Conservation (phyloP, 2,329 filamentous ascomycete genomes). For the Alternaria brassicicola region DNA sequence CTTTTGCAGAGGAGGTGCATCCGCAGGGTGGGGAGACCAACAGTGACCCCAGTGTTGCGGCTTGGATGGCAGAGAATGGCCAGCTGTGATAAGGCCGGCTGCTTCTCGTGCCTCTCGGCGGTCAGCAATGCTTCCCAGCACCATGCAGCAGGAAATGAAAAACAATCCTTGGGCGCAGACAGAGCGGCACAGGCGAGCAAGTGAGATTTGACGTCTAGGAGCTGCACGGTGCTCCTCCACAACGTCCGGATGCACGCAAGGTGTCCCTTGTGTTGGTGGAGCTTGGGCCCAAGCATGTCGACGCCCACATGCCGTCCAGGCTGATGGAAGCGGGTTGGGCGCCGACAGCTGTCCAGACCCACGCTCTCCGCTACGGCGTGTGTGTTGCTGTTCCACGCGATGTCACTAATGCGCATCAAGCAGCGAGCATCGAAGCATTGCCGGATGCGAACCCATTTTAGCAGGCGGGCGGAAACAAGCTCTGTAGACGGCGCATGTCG, state of each 20-base stretch:
- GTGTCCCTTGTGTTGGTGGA: slow-evolving; percentile 4
- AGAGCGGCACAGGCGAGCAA: slow-evolving; percentile 1
- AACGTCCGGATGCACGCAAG: slow-evolving; percentile 6
- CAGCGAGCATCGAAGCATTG: not conserved
- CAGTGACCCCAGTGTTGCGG: slow-evolving; percentile 12
- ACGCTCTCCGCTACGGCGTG: not conserved
- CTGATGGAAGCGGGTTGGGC: slow-evolving; percentile 7
- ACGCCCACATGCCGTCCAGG: not conserved
- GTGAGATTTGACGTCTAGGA: not conserved
- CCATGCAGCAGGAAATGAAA: slow-evolving; percentile 23
- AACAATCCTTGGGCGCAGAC: not conserved
- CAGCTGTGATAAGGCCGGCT: slow-evolving; percentile 35
- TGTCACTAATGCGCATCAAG: not conserved
- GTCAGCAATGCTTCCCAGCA: slow-evolving; percentile 34
- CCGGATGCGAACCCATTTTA: slow-evolving; percentile 8
- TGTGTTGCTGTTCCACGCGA: slow-evolving; percentile 10
- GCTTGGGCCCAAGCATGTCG: slow-evolving; percentile 12
- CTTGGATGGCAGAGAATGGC: slow-evolving; percentile 9
- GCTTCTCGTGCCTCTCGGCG: slow-evolving; percentile 26
- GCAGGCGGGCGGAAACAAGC: not conserved
- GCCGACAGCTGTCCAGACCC: slow-evolving; percentile 9
- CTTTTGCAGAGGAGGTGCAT: slow-evolving; percentile 21
- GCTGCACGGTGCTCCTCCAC: not conserved
- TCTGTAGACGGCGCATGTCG: not conserved
- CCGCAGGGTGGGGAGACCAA: slow-evolving; percentile 19